phyloP scores from a whole-genome alignment of 129 eudicot genomes.

The Chrysanthemum seticuspe region DNA sequence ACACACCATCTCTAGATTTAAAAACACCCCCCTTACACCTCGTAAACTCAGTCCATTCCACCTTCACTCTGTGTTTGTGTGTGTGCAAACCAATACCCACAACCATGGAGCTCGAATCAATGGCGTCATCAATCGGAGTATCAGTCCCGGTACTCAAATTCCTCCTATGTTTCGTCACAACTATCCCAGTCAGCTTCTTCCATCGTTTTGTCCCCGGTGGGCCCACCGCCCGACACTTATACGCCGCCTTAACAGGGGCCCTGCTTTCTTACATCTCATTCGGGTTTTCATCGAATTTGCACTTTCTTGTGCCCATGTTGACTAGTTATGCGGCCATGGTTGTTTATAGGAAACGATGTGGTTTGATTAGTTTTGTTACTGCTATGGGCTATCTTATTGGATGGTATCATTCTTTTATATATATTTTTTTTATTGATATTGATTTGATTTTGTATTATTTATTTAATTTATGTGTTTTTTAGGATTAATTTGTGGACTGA shows the following conservation, averaged over 20 bases:
- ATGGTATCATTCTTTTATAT: conserved; percentile 44
- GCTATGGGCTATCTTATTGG: conserved; percentile 96
- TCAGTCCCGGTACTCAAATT: conserved; percentile 93
- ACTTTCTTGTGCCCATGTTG: conserved; percentile 73
- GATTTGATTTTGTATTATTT: background rate
- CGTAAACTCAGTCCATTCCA: conserved; percentile 16
- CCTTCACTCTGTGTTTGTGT: background rate
- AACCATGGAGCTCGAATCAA: conserved; percentile 62
- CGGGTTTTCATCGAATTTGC: conserved; percentile 86
- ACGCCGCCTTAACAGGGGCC: conserved; percentile 79
- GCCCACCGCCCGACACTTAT: conserved; percentile 63
- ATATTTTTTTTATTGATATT: background rate
- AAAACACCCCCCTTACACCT: background rate
- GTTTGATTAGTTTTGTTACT: conserved; percentile 60
- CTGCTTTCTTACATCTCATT: conserved; percentile 76
- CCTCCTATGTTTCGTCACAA: conserved; percentile 75
- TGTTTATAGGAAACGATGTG: conserved; percentile 62
- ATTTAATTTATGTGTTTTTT: background rate
- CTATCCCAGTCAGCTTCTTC: conserved; percentile 82
- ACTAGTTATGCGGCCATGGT: conserved; percentile 75
- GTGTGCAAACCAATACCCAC: background rate
- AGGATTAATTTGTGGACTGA: too few species aligned
- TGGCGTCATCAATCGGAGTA: conserved; percentile 88
- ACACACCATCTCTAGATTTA: too few species aligned
- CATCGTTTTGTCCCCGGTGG: conserved; percentile 84